A percentile compares a stretch with the other conserved stretches of the same genome.
Conservation (phyloP, 1,284 basidiomycete genomes). For the Xerocomus amazonicus region DNA sequence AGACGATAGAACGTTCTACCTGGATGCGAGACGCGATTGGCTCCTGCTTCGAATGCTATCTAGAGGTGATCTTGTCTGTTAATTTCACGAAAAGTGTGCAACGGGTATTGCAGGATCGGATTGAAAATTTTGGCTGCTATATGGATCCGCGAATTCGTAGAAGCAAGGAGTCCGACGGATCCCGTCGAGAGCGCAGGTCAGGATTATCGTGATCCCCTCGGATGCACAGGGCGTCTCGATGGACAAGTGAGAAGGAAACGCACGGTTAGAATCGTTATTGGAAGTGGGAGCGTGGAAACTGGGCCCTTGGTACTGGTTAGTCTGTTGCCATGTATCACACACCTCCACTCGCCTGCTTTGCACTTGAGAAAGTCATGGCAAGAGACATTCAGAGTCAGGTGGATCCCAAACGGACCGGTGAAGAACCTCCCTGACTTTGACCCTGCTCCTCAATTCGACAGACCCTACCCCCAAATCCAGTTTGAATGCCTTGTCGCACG, state of each 20-base stretch:
- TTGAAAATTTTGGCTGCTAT: neutral
- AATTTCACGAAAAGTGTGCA: slow-evolving; percentile 8
- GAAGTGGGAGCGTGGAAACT: neutral
- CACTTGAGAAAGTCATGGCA: slow-evolving; percentile 5
- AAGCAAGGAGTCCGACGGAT: slow-evolving; percentile 14
- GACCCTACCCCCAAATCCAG: slow-evolving; percentile 47
- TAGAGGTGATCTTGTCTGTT: slow-evolving; percentile 6
- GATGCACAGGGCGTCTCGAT: slow-evolving; percentile 7
- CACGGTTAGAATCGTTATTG: slow-evolving; percentile 3
- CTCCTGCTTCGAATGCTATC: too few species aligned
- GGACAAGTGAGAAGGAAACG: neutral
- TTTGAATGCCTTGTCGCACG: slow-evolving; percentile 46
- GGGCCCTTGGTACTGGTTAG: too few species aligned
- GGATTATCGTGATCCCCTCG: slow-evolving; percentile 15
- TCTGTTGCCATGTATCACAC: too few species aligned
- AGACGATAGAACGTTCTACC: too few species aligned
- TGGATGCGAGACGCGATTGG: too few species aligned
- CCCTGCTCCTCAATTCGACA: slow-evolving; percentile 34
- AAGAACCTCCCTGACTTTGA: slow-evolving; percentile 31
- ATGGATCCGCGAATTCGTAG: slow-evolving; percentile 12
- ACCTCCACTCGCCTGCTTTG: too few species aligned
- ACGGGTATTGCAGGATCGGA: slow-evolving; percentile 7
- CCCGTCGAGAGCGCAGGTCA: slow-evolving; percentile 8
- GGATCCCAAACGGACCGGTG: too few species aligned
- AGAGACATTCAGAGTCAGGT: neutral